Evolutionary conservation across 2,329 filamentous ascomycete species (phyloP), one percentile per base, ranked within the genome.

Genomic region (Penicillium sp.): DNA sequence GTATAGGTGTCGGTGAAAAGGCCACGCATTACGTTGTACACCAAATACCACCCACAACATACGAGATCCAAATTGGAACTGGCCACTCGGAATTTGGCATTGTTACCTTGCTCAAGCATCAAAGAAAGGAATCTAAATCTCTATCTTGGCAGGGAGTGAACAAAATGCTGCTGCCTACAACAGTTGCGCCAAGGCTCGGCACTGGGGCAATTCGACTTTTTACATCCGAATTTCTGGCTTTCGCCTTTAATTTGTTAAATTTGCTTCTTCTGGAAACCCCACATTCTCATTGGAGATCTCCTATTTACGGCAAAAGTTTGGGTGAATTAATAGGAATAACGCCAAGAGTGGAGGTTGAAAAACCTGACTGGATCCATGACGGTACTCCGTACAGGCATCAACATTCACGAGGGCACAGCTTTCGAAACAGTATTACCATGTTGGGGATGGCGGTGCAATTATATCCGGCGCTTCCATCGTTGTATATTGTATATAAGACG

Each of bases 151-250:
- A 34, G 26, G 48, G 26, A 35, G 13, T 47, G 50, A 34, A 19
- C 19, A 35, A 56, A 62, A 62, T 60, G 44, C 43, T 63, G 61
- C 53, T 63, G 61, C 61, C 61, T 63, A 51, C 47, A 19, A 42
- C 23, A 4, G 46, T 27, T 10, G 26, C 26, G 44, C 56, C 53
- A 51, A 48, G 45, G 8, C 48, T 34, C 27, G 23, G 34, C n/a
- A 5, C 26, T 16, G 18, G 36, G 16, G 35, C n/a, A 18, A n/a
- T 18, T 36, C 7, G 8, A 14, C 4, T 16, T 16, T n/a, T 16
- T 4, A 6, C 13, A n/a, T n/a, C n/a, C n/a, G n/a, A 14, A 35
- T 35, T n/a, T 35, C 32, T 14, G 14, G 32, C 32, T n/a, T 35
- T 35, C 32, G 11, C 32, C n/a, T n/a, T n/a, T n/a, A n/a, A n/a